Percentiles rank a stretch among this genome's conserved stretches.
These are phyloP conservation scores for Warburgia ugandensis DNA, from an alignment of 164 flowering plant species.

Conservation along the genomic window DNA sequence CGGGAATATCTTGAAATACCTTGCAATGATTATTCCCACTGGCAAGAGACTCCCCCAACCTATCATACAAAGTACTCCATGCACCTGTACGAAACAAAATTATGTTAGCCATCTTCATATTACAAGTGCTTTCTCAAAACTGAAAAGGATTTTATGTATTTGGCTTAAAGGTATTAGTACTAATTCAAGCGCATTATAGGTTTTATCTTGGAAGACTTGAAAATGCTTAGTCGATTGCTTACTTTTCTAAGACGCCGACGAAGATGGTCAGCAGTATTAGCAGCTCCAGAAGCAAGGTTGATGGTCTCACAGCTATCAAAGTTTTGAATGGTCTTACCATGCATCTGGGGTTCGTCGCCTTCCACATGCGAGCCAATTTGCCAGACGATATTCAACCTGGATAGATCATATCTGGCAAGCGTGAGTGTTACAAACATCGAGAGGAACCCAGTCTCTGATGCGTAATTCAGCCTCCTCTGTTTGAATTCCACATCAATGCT, in stretches of 20 bases:
- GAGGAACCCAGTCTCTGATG: background rate
- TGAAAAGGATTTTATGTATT: background rate
- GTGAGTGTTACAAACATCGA: slow-evolving; percentile 11
- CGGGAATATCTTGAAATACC: slow-evolving; percentile 30
- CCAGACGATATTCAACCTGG: slow-evolving; percentile 33
- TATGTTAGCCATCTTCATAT: background rate
- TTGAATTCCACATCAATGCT: no score
- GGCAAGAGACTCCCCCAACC: slow-evolving; percentile 54
- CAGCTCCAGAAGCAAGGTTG: slow-evolving; percentile 9
- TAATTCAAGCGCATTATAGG: background rate
- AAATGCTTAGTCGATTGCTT: no score
- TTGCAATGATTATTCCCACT: slow-evolving; percentile 28
- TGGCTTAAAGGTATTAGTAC: background rate
- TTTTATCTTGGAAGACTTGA: no score
- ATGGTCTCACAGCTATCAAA: slow-evolving; percentile 33
- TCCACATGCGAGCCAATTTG: slow-evolving; percentile 26
- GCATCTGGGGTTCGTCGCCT: no score
- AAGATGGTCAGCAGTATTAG: background rate
- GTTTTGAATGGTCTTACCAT: slow-evolving; percentile 23
- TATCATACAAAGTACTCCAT: slow-evolving; percentile 38
- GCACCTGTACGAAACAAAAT: slow-evolving; percentile 22
- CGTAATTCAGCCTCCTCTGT: background rate
- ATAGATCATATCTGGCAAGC: slow-evolving; percentile 20
- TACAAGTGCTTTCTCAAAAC: background rate
- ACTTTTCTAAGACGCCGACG: slow-evolving; percentile 22